A percentile compares a stretch with the other conserved stretches of the same genome.
Conservation (phyloP, 1,139 yeast genomes). For the Yamadazyma aaseri region DNA sequence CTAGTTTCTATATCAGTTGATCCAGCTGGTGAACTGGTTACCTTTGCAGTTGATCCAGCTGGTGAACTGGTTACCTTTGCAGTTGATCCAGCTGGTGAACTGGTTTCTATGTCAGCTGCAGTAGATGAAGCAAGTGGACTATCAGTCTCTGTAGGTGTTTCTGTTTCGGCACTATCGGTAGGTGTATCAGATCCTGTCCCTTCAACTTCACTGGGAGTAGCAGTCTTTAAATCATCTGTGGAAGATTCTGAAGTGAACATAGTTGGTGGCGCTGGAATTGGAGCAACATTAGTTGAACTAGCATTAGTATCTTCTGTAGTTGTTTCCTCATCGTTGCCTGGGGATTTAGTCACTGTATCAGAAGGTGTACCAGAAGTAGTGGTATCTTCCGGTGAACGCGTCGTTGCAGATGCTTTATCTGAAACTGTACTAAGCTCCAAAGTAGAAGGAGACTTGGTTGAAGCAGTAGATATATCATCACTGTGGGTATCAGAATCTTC, state of each 20-base stretch:
- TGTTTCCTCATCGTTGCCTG: too few relatives aligned
- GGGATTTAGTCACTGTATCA: not conserved
- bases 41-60: not conserved
- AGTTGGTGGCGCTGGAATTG: slow-evolving; percentile 6
- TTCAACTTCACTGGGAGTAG: not conserved
- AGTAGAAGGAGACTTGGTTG: slow-evolving; percentile 5
- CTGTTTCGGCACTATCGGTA: slow-evolving; percentile 2
- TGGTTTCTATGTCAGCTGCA: slow-evolving; percentile 3
- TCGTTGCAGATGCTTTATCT: not conserved
- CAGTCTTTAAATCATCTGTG: not conserved
- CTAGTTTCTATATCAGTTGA: slow-evolving; percentile 3
- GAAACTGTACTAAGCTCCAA: too few relatives aligned
- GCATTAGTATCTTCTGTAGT: slow-evolving; percentile 1
- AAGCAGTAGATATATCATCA: slow-evolving; percentile 3
- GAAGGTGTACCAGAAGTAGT: slow-evolving; percentile 1
- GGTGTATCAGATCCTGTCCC: not conserved
- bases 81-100: slow-evolving; percentile 5
- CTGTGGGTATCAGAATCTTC: not conserved
- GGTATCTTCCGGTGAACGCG: slow-evolving; percentile 3
- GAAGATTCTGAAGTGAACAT: slow-evolving; percentile 7
- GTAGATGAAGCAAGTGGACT: slow-evolving; percentile 2
- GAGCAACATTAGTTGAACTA: not conserved
- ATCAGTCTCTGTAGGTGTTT: not conserved
- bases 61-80: too few relatives aligned
- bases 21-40: slow-evolving; percentile 3